Evolutionary conservation across 345 rosid species (phyloP).

Genomic region (Rubroshorea leprosula): DNA sequence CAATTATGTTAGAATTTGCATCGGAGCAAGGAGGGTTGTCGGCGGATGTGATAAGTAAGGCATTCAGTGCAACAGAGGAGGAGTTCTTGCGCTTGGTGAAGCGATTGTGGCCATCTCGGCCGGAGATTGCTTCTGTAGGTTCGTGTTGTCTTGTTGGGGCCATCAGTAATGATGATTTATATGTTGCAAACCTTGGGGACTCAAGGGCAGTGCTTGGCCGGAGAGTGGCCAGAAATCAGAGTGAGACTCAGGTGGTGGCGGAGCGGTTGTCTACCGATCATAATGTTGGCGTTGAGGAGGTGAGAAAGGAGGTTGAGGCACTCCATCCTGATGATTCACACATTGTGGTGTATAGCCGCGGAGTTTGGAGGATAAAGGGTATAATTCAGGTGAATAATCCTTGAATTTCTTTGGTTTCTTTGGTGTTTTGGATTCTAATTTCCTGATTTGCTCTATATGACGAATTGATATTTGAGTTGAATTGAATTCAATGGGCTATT

Average conservation of each 20-base stretch:
- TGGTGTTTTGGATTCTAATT: neutral
- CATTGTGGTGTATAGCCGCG: conserved; percentile 42
- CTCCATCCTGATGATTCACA: conserved; percentile 70
- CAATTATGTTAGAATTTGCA: conserved; percentile 27
- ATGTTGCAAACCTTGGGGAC: conserved; percentile 67
- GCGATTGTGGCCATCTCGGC: conserved; percentile 34
- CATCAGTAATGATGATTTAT: conserved; percentile 32
- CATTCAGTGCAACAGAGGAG: conserved; percentile 48
- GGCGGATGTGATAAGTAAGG: conserved; percentile 43
- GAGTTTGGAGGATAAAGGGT: conserved; percentile 73
- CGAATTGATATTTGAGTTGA: neutral
- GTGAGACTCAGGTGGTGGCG: conserved; percentile 31
- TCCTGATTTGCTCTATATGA: neutral
- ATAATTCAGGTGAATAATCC: conserved; percentile 57
- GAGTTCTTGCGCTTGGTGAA: conserved; percentile 49
- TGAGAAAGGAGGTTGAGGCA: conserved; percentile 63
- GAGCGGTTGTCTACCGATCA: conserved; percentile 59
- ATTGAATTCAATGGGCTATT: neutral
- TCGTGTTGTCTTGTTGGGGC: conserved; percentile 68
- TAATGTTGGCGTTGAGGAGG: conserved; percentile 55
- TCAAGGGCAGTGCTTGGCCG: conserved; percentile 64
- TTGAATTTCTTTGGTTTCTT: neutral
- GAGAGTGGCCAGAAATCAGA: conserved; percentile 6
- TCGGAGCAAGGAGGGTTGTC: conserved; percentile 50
- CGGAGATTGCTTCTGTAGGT: conserved; percentile 55